These are phyloP conservation scores for Neofusicoccum parvum DNA, from an alignment of 2,329 filamentous ascomycete genomes.

Conservation along the genomic window DNA sequence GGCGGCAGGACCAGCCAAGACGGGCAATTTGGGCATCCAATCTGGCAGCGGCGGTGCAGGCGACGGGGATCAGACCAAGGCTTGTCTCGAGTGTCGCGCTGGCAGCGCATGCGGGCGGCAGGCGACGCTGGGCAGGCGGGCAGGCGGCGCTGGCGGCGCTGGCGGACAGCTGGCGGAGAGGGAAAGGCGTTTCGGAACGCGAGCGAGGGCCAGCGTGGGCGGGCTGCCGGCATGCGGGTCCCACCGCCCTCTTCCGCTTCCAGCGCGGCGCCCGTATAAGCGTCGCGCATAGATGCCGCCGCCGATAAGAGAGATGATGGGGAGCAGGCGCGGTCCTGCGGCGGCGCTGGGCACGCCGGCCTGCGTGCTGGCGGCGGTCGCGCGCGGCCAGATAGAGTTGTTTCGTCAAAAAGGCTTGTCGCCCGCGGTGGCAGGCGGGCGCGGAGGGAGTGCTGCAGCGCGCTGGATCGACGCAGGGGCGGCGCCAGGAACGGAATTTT, in stretches of 20 bases:
- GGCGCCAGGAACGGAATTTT: constrained; percentile 4
- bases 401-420: constrained; percentile 10
- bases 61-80: constrained; percentile 7
- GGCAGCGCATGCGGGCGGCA: neutral
- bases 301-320: constrained; percentile 12
- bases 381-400: neutral
- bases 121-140: too few relatives aligned
- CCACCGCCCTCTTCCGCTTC: constrained; percentile 5
- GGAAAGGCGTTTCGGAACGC: constrained; percentile 3
- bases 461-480: constrained; percentile 15
- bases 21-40: neutral
- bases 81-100: neutral
- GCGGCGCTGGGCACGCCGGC: neutral
- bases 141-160: neutral
- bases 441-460: neutral
- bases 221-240: neutral
- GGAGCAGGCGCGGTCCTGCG: neutral
- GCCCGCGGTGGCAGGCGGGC: neutral
- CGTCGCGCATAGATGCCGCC: neutral
- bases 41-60: neutral
- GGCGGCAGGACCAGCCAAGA: neutral
- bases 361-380: too few relatives aligned
- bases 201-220: neutral
- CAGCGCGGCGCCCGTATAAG: constrained; percentile 1
- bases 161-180: neutral